Evolutionary conservation across 202 grass and related monocot genomes (phyloP).

Genomic region (Panicum hallii): DNA sequence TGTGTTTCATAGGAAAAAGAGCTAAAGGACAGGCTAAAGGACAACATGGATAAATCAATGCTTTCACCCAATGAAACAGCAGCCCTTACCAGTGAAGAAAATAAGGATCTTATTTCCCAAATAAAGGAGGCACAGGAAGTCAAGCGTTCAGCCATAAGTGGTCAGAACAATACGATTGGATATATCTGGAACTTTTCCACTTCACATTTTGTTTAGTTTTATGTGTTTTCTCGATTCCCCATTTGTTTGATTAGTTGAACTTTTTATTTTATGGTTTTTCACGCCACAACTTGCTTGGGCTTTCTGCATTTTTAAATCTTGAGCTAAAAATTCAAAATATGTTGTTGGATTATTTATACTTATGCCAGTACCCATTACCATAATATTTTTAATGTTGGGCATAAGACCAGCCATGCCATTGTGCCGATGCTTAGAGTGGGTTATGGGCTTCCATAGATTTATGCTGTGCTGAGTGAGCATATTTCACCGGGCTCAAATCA

Average conservation of each 20-base stretch:
- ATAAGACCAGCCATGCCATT: not conserved
- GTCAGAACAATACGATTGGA: constrained; percentile 36
- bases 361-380: not conserved
- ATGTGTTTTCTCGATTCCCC: constrained; percentile 40
- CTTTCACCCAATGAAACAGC: constrained; percentile 51
- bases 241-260: constrained; percentile 23
- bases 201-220: constrained; percentile 16
- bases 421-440: not conserved
- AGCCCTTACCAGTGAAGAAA: constrained; percentile 53
- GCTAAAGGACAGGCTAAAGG: constrained; percentile 74
- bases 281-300: constrained; percentile 21
- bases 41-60: constrained; percentile 51
- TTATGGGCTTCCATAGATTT: not conserved
- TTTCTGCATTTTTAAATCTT: constrained; percentile 24
- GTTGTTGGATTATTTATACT: constrained; percentile 17
- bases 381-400: not conserved
- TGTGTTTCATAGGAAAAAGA: constrained; percentile 68
- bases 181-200: constrained; percentile 12
- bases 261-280: constrained; percentile 27
- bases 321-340: constrained; percentile 28
- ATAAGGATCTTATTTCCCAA: constrained; percentile 67
- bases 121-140: constrained; percentile 65
- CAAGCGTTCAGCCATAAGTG: constrained; percentile 64
- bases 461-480: not conserved
- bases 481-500: not conserved